Evolutionary conservation across 441 rosid genomes (phyloP).

Genomic region (Adansonia madagascariensis): DNA sequence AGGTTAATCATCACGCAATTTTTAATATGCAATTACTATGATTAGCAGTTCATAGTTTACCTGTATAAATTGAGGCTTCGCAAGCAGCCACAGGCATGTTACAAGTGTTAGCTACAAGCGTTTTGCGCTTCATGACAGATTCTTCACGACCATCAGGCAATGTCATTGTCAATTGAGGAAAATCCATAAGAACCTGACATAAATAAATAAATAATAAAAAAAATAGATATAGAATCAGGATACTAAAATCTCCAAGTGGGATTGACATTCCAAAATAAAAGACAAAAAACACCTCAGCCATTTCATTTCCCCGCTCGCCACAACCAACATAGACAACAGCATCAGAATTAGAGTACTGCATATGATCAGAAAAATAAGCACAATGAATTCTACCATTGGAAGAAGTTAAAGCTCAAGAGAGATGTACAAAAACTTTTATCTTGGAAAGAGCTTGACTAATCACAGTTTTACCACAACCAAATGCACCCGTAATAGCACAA

Average conservation of each 20-base stretch:
- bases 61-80: conserved; percentile 99
- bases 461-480: conserved; percentile 99
- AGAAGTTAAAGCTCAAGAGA: conserved; percentile 4
- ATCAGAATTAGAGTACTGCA: conserved; percentile 98
- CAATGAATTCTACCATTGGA: not conserved
- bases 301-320: conserved; percentile 99
- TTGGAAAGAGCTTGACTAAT: conserved; percentile 99
- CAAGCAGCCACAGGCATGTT: conserved; percentile 99
- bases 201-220: not conserved
- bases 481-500: conserved; percentile 99
- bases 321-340: conserved; percentile 98
- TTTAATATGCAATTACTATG: conserved; percentile 2
- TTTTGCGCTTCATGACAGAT: conserved; percentile 99
- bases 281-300: conserved; percentile 88
- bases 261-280: conserved; percentile 25
- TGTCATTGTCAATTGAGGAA: conserved; percentile 99
- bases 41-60: conserved; percentile 41
- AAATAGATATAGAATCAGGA: not conserved
- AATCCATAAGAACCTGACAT: conserved; percentile 96
- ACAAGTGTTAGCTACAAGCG: conserved; percentile 98
- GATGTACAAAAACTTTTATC: conserved; percentile 47
- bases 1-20: conserved; percentile 14
- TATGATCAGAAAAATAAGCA: conserved; percentile 33
- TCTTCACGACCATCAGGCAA: conserved; percentile 99
- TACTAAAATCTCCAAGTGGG: conserved; percentile 2